Base-by-base conservation (phyloP, 164 flowering plant genomes). In the Warburgia ugandensis region DNA sequence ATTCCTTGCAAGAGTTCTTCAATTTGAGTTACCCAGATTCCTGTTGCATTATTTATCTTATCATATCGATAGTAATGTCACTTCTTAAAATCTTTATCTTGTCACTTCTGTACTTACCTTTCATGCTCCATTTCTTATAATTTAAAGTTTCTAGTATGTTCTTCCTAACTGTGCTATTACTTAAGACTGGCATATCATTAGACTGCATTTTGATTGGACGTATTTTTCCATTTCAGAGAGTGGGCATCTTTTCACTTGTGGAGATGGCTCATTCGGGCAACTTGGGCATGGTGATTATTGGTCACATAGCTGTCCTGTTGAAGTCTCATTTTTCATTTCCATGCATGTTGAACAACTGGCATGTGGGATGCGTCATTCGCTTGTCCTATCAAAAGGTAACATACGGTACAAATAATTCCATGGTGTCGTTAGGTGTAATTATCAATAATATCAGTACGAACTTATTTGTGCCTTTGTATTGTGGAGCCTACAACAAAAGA, bases 181-280 rank as follows among this genome's bases (percentile, higher is more conserved):
- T n/a, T n/a, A n/a, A n/a, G n/a, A n/a, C n/a, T n/a, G n/a, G n/a
- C n/a, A n/a, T n/a, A n/a, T n/a, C n/a, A 14, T 22, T 27, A 22
- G 28, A 2, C 19, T 48, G 31, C 12, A n/a, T 5, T 52, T 40
- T 25, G 3, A 5, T 40, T 25, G 27, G 40, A 17, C 32, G 6
- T 21, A 1, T 3, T 0, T 35, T 63, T 27, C 14, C n/a, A 30
- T 47, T 52, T 29, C 67, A 90, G 95, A 78, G 61, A 36, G 23
- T 26, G 90, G 98, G 35, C 20, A 59, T 47, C 58, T 87, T 53
- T 83, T 77, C 66, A 85, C 96, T 55, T 91, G 98, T 68, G 98
- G 98, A 21, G 96, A 91, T 70, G 98, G 96, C 27, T 77, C 95
- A n/a, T 87, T 87, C 73, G 98, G 98, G 50, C 98, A 91, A 75